Evolutionary conservation across 345 rosid species (phyloP).

Genomic region (Arabis hirsuta): DNA sequence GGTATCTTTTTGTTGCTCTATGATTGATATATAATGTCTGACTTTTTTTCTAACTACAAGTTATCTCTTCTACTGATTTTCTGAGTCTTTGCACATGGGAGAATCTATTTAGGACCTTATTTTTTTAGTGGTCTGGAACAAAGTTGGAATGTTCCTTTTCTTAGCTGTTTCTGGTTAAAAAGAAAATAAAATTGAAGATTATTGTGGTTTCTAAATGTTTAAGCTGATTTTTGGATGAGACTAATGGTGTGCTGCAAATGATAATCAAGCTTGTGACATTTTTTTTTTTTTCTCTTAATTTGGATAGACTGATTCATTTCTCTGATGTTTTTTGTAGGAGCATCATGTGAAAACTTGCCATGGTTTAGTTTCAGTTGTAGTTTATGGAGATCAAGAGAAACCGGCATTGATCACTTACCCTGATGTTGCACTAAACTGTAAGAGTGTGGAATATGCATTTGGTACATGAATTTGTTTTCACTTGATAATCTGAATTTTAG

Average conservation of each 20-base stretch:
- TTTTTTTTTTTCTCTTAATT: neutral
- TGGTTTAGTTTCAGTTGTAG: slow-evolving; percentile 72
- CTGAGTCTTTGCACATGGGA: slow-evolving; percentile 46
- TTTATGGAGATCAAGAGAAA: slow-evolving; percentile 79
- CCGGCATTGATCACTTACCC: slow-evolving; percentile 88
- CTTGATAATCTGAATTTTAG: slow-evolving; percentile 17
- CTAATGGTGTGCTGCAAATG: slow-evolving; percentile 30
- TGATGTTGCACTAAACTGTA: slow-evolving; percentile 90
- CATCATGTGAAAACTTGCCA: slow-evolving; percentile 74
- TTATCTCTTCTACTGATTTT: slow-evolving; percentile 35
- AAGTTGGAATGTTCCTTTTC: slow-evolving; percentile 47
- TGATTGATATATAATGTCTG: slow-evolving; percentile 44
- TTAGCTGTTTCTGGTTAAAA: slow-evolving; percentile 35
- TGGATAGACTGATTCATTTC: slow-evolving; percentile 10
- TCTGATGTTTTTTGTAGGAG: slow-evolving; percentile 52
- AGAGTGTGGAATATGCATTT: slow-evolving; percentile 4
- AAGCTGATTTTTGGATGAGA: slow-evolving; percentile 9
- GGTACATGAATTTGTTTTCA: slow-evolving; percentile 11
- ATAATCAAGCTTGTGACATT: slow-evolving; percentile 1
- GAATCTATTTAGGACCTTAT: slow-evolving; percentile 41
- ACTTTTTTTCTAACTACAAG: slow-evolving; percentile 36
- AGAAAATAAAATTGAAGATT: neutral
- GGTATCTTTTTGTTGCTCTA: slow-evolving; percentile 37
- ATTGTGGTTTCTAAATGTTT: slow-evolving; percentile 6
- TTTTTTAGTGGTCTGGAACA: slow-evolving; percentile 36